A percentile compares a stretch with the other conserved stretches of the same genome.
Evolutionary conservation across 345 rosid genomes (phyloP).

Genomic region (Hibiscus tridactylites): DNA sequence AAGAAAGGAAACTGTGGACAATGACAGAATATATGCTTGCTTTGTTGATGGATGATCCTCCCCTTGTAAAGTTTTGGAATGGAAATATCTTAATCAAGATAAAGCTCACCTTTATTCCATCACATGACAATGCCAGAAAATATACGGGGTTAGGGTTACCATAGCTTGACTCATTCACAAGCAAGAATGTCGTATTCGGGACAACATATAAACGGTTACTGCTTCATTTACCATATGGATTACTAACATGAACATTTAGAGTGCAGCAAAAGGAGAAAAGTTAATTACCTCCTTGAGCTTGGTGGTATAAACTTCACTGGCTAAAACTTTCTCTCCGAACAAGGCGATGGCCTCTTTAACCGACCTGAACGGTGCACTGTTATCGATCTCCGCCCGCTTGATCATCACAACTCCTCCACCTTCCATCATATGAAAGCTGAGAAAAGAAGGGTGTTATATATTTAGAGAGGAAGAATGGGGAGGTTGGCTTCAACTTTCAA

Average conservation of each 20-base stretch:
- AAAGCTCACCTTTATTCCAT: background rate
- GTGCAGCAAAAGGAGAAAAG: background rate
- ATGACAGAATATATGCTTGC: background rate
- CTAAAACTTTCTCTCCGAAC: constrained; percentile 72
- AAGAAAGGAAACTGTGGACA: background rate
- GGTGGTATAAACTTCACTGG: constrained; percentile 47
- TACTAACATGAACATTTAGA: background rate
- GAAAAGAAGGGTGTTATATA: background rate
- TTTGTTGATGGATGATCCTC: background rate
- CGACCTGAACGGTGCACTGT: constrained; percentile 60
- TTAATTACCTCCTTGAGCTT: constrained; percentile 46
- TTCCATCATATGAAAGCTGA: constrained; percentile 10
- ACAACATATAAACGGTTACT: too few species aligned
- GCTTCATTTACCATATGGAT: too few species aligned
- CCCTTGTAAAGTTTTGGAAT: background rate
- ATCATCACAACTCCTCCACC: constrained; percentile 19
- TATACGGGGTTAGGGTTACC: background rate
- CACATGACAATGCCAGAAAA: constrained; percentile 2
- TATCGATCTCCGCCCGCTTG: constrained; percentile 69
- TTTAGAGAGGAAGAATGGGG: background rate
- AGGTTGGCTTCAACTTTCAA: background rate
- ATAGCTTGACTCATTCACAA: background rate
- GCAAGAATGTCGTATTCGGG: too few species aligned
- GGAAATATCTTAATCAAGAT: background rate
- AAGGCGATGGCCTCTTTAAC: constrained; percentile 75